Conservation (phyloP, 768 basidiomycete genomes). For the Lactarius evosmus region DNA sequence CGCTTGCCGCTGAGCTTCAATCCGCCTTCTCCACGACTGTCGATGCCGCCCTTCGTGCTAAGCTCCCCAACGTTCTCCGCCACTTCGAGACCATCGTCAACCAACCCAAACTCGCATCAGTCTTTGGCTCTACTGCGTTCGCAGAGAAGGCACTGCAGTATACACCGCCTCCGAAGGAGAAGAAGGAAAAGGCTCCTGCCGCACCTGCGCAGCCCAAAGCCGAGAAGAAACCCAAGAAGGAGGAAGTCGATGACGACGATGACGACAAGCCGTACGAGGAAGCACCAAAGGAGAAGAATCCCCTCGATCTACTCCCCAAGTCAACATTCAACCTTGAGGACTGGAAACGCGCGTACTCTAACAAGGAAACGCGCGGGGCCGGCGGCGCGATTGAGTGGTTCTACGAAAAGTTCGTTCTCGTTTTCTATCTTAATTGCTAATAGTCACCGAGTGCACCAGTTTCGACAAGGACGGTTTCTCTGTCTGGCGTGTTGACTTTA, state of each 20-base stretch:
- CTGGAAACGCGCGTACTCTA: slow-evolving; percentile 98
- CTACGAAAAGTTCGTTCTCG: slow-evolving; percentile 75
- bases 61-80: slow-evolving; percentile 76
- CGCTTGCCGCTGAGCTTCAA: slow-evolving; percentile 56
- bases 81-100: slow-evolving; percentile 84
- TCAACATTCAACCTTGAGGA: slow-evolving; percentile 87
- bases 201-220: slow-evolving; percentile 46
- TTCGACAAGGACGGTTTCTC: slow-evolving; percentile 89
- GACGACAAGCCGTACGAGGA: slow-evolving; percentile 68
- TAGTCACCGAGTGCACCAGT: slow-evolving; percentile 40
- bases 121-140: slow-evolving; percentile 60
- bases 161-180: slow-evolving; percentile 57
- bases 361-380: slow-evolving; percentile 90
- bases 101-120: slow-evolving; percentile 68
- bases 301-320: slow-evolving; percentile 87
- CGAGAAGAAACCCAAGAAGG: slow-evolving; percentile 61
- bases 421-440: slow-evolving; percentile 16
- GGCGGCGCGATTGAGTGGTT: slow-evolving; percentile 91
- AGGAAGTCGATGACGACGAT: slow-evolving; percentile 57
- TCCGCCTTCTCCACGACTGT: slow-evolving; percentile 53
- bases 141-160: slow-evolving; percentile 69
- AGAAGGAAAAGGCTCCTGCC: slow-evolving; percentile 37
- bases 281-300: slow-evolving; percentile 93
- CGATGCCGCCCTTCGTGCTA: slow-evolving; percentile 62
- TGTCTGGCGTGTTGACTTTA: slow-evolving; percentile 90